Base-by-base conservation (phyloP, 1,284 basidiomycete species). In the Ganoderma resinaceum region DNA sequence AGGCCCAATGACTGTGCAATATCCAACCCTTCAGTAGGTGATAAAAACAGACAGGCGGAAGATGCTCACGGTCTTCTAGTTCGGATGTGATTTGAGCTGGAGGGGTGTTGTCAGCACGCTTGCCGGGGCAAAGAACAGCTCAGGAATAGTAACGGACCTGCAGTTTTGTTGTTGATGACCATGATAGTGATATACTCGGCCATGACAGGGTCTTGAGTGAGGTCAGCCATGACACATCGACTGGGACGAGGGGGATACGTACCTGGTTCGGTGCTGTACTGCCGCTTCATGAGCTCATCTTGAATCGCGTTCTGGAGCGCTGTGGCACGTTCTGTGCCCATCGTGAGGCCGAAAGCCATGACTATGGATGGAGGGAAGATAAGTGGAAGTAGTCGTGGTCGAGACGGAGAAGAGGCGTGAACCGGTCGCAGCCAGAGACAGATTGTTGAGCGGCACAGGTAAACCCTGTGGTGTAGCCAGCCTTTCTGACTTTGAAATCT, bases 121-220 rank as follows among this genome's bases (percentile, higher is more conserved):
- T 26, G 42, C 5, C 60, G 63, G 40, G 64, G 16, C 14, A 14
- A 20, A 46, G 8, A 53, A 37, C 20, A n/a, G 35, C n/a, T 53
- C 20, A 60, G 9, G 94, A 26, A 37, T 11, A 12, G 23, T 3
- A 2, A 82, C 90, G 46, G 72, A 93, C 93, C 88, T 73, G 89
- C 80, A 66, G 91, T 91, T 83, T 95, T 96, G 81, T 94, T 93
- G 79, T 96, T 96, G 70, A 95, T 95, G 61, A 96, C 87, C 94
- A 96, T 95, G 72, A 96, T 95, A 29, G 93, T 93, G 70, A 95
- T 94, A 76, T 95, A 96, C 79, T 96, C 94, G 7, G 93, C 92
- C 94, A 95, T 95, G 72, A 94, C 92, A n/a, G 89, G 86, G 79
- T 95, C 94, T 92, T 69, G 60, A 67, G 61, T 2, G 9, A 33